Evolutionary conservation across 2,329 filamentous ascomycete genomes (phyloP).

Genomic region (Hypocreales sp.): DNA sequence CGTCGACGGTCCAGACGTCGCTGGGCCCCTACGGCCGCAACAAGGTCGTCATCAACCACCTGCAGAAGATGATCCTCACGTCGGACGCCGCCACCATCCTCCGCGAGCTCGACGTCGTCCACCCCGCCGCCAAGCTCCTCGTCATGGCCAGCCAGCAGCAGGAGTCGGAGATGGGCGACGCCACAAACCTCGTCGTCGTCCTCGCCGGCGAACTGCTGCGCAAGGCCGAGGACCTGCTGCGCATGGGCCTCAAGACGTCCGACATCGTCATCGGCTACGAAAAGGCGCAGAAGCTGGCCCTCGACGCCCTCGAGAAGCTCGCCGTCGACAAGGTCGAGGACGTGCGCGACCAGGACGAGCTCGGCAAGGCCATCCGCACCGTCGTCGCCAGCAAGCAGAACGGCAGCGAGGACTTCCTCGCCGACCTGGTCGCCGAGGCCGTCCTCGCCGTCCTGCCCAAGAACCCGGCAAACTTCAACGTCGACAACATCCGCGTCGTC

Average conservation of each 20-base stretch:
- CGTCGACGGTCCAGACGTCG: conserved; percentile 91
- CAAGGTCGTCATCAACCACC: conserved; percentile 99
- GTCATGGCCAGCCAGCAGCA: conserved; percentile 99
- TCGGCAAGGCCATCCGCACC: conserved; percentile 89
- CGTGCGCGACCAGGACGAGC: conserved; percentile 62
- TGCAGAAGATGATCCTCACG: conserved; percentile 98
- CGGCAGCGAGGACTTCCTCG: conserved; percentile 79
- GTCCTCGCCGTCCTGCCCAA: conserved; percentile 84
- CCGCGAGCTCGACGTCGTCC: conserved; percentile 92
- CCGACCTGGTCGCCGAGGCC: conserved; percentile 72
- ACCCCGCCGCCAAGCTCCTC: conserved; percentile 90
- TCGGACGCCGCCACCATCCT: conserved; percentile 96
- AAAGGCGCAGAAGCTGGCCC: conserved; percentile 77
- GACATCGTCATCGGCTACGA: conserved; percentile 96
- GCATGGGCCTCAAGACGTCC: conserved; percentile 96
- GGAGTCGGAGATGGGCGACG: conserved; percentile 97
- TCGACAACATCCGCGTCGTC: conserved; percentile 96
- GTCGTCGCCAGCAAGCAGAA: conserved; percentile 95
- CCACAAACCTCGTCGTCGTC: conserved; percentile 92
- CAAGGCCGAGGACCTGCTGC: conserved; percentile 91
- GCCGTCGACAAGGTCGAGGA: conserved; percentile 83
- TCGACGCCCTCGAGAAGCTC: conserved; percentile 75
- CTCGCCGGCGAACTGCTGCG: conserved; percentile 87
- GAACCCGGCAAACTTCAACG: conserved; percentile 92
- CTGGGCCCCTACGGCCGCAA: conserved; percentile 95